These are phyloP conservation scores for Lactifluus subvellereus DNA, from an alignment of 768 basidiomycete species.

Conservation along the genomic window DNA sequence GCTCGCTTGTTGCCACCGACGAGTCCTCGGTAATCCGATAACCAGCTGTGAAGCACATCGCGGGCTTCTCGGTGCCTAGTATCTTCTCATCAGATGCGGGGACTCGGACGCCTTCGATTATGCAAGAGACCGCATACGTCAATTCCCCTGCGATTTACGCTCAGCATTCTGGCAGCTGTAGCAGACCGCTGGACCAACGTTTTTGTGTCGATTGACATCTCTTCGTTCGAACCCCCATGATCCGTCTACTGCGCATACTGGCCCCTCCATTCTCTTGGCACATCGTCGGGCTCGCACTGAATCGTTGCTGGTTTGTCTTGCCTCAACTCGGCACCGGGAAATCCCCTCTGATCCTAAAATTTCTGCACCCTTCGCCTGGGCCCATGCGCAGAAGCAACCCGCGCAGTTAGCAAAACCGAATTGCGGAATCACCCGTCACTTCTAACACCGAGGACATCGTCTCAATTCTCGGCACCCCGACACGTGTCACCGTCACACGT, in stretches of 20 bases:
- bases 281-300: neutral
- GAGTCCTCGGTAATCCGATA: neutral
- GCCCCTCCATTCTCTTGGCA: no score
- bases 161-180: neutral
- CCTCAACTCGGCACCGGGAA: neutral
- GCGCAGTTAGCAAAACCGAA: neutral
- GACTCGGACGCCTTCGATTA: neutral
- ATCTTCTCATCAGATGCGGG: slow-evolving; percentile 11
- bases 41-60: neutral
- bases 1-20: neutral
- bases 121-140: neutral
- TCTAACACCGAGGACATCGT: slow-evolving; percentile 10
- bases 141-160: neutral
- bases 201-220: no score
- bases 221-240: no score
- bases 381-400: neutral
- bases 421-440: neutral
- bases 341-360: neutral
- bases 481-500: neutral
- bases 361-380: no score
- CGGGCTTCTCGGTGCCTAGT: neutral
- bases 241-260: no score
- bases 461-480: neutral
- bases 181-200: neutral
- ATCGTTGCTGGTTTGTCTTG: neutral